Evolutionary conservation across 805 yeast species (phyloP), one percentile per base, ranked within the genome.

Genomic region (Zygosaccharomyces pseudorouxii): DNA sequence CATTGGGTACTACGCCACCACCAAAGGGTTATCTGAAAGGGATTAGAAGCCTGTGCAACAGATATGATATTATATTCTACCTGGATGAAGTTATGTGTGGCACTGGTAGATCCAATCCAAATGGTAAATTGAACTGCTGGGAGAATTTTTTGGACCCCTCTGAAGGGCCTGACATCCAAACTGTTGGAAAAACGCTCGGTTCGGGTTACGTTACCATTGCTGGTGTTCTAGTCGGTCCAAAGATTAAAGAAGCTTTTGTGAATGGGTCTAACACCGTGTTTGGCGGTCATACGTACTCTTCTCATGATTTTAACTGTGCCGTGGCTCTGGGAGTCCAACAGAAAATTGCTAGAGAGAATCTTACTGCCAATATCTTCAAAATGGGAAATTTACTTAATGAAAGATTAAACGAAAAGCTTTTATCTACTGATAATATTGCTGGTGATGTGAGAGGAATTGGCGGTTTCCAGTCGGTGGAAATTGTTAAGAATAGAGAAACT

Each of bases 391-490:
- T 71, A 52, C 55, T 78, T 54, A 77, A 70, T 51, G 57, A 55
- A 14, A 63, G 59, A 53, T 60, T 78, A 41, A 62, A 64, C 49
- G 63, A 65, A 30, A 56, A 59, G 29, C 55, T 75, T 14, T 44
- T 60, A 5, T 42, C 57, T 5, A 41, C 63, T 38, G 69, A 67
- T 41, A 65, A 65, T 47, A 70, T 73, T 47, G 79, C 71, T 20
- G 86, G 84, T 50, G 81, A 81, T 55, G 74, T 81, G 38, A 73
- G 86, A 64, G 86, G 86, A 47, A 67, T 78, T 51, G 86, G 85
- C 49, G 76, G 79, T 38, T 81, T 81, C 66, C 71, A 81, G 74
- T 71, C 80, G 2, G 59, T 81, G 44, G 85, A 81, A 60, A 69
- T 79, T 47, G 84, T 79, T 50, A 72, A 77, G 55, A 73, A 80